phyloP scores from a whole-genome alignment of 495 filamentous ascomycete species.

The Chaetomidium leptoderma region DNA sequence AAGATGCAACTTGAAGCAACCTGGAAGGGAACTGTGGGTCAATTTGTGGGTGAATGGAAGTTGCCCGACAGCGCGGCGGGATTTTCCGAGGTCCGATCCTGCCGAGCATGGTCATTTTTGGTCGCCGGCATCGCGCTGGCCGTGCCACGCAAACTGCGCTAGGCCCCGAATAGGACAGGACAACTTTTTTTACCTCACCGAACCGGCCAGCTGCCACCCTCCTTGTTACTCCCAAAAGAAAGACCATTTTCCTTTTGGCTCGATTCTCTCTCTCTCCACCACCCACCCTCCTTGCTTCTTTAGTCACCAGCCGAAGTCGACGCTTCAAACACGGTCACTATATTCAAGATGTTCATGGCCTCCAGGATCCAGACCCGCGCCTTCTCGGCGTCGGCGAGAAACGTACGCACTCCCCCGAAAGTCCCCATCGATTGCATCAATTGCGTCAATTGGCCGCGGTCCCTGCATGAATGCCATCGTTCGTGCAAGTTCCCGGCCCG shows the following conservation, averaged over 20 bases:
- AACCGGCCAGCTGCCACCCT: background rate
- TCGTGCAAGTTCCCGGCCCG: background rate
- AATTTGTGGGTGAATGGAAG: too few species aligned
- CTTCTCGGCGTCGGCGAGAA: conserved; percentile 87
- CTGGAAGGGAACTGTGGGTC: too few species aligned
- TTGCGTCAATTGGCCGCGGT: background rate
- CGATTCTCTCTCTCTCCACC: conserved; percentile 13
- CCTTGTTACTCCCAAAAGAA: background rate
- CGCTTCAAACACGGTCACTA: conserved; percentile 16
- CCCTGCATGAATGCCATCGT: background rate
- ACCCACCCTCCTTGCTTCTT: conserved; percentile 7
- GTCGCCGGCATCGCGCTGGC: conserved; percentile 7
- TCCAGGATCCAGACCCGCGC: conserved; percentile 77
- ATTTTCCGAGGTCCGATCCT: conserved; percentile 31
- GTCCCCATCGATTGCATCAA: background rate
- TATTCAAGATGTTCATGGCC: conserved; percentile 71
- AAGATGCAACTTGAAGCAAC: too few species aligned
- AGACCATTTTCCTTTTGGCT: conserved; percentile 17
- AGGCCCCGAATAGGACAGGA: conserved; percentile 13
- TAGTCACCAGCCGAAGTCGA: background rate
- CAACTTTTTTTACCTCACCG: conserved; percentile 29
- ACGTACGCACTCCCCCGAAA: conserved; percentile 54
- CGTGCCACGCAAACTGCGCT: conserved; percentile 17
- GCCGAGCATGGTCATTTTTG: conserved; percentile 22
- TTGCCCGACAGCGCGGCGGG: conserved; percentile 12